These are phyloP conservation scores for Microthyrium microscopicum DNA, from an alignment of 2,329 filamentous ascomycete genomes.

Conservation along the genomic window DNA sequence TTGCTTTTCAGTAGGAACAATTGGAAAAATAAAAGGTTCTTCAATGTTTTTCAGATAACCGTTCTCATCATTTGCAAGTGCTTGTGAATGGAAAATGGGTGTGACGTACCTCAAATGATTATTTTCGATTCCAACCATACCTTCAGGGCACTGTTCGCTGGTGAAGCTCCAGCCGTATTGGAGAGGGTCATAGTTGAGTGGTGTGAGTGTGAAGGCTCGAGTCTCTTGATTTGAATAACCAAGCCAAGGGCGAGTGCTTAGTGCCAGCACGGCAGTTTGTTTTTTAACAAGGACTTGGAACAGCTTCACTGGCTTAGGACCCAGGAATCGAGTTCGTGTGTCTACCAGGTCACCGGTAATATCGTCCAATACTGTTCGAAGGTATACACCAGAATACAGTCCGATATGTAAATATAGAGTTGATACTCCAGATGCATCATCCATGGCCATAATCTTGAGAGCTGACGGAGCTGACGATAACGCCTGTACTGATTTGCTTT, in stretches of 20 bases:
- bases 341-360: constrained; percentile 91
- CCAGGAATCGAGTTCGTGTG: constrained; percentile 85
- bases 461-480: constrained; percentile 79
- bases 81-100: constrained; percentile 15
- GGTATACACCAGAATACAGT: constrained; percentile 85
- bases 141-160: constrained; percentile 83
- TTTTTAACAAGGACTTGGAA: constrained; percentile 82
- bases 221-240: constrained; percentile 82
- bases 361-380: constrained; percentile 87
- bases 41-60: background rate
- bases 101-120: constrained; percentile 54
- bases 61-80: constrained; percentile 7
- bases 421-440: constrained; percentile 73
- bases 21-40: constrained; percentile 41
- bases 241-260: constrained; percentile 91
- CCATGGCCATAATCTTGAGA: constrained; percentile 85
- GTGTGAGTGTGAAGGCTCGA: constrained; percentile 80
- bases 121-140: constrained; percentile 83
- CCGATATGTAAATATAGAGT: constrained; percentile 94
- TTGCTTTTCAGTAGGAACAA: constrained; percentile 92
- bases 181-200: constrained; percentile 70
- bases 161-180: constrained; percentile 96
- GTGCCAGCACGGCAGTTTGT: constrained; percentile 68
- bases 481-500: constrained; percentile 88
- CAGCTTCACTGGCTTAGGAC: constrained; percentile 74